A percentile compares a stretch with the other conserved stretches of the same genome.
phyloP scores from a whole-genome alignment of 73 alveolate species.

The Symbiodinium pilosum region DNA sequence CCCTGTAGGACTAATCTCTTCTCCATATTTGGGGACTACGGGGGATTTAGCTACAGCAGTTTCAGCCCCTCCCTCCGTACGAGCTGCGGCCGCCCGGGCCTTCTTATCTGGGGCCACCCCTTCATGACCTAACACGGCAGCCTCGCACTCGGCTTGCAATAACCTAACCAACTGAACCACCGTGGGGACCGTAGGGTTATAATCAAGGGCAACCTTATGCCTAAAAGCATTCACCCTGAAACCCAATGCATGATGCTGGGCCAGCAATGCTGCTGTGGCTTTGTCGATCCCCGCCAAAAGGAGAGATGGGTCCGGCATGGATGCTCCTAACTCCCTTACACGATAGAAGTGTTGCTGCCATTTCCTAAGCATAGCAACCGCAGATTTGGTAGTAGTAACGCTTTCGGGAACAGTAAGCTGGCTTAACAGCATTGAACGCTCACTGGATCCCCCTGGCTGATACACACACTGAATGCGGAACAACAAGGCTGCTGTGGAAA shows the following conservation, averaged over 20 bases:
- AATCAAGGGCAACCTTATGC: background rate
- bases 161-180: background rate
- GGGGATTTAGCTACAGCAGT: background rate
- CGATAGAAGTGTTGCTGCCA: no score
- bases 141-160: background rate
- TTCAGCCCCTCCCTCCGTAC: background rate
- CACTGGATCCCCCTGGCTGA: no score
- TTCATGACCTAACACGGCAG: background rate
- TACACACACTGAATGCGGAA: no score
- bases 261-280: background rate
- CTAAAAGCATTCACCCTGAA: background rate
- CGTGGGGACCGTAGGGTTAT: background rate
- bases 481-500: no score
- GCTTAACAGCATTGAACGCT: no score
- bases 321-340: no score
- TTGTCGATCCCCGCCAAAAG: background rate
- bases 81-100: background rate
- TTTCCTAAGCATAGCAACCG: no score
- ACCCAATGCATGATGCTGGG: background rate
- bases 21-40: background rate
- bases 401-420: no score
- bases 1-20: no score
- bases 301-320: no score
- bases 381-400: no score
- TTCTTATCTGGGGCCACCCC: background rate